Evolutionary conservation across 2,329 filamentous ascomycete genomes (phyloP), one percentile per base, ranked within the genome.

Genomic region (Alternaria rosae): DNA sequence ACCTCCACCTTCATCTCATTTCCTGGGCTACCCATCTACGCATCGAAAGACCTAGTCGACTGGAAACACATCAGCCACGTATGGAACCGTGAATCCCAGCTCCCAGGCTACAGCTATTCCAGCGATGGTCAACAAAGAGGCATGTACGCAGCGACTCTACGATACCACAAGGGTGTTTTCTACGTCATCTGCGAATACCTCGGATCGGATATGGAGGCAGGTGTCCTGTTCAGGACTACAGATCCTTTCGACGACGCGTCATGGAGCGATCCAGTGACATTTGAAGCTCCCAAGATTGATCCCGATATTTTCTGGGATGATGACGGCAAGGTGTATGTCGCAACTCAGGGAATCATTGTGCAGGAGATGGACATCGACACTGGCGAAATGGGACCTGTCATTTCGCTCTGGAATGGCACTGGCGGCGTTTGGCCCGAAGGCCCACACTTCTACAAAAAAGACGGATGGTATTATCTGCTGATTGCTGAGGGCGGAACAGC

Each of bases 291-390:
- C 21, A 59, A 54, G 41, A 69, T 66, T 54, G 87, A 89, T 55
- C 84, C 86, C 0, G 83, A 81, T 32, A 81, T 83, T 8, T 86
- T 87, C 67, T 88, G 85, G 84, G 84, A 88, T 52, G 81, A 82
- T 1, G 83, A 88, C 48, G 86, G 86, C 1, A 84, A 81, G 59
- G 77, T 82, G 0, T 88, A 87, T 59, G 82, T 78, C 47, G 68
- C 71, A 45, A 52, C 70, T 52, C 32, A 63, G 56, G 59, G 48
- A 23, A 57, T 57, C n/a, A 32, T 52, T 21, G 76, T 76, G 17
- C 59, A 66, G 13, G 69, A 73, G 21, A 70, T 81, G 25, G 69
- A 81, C 54, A 69, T 80, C 8, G 50, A 71, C 6, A 80, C 76
- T 5, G 79, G 78, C 4, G 65, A 67, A 44, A 44, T 67, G 47